These are phyloP conservation scores for Vitis rupestris DNA, from an alignment of 164 flowering plant species.

Conservation along the genomic window DNA sequence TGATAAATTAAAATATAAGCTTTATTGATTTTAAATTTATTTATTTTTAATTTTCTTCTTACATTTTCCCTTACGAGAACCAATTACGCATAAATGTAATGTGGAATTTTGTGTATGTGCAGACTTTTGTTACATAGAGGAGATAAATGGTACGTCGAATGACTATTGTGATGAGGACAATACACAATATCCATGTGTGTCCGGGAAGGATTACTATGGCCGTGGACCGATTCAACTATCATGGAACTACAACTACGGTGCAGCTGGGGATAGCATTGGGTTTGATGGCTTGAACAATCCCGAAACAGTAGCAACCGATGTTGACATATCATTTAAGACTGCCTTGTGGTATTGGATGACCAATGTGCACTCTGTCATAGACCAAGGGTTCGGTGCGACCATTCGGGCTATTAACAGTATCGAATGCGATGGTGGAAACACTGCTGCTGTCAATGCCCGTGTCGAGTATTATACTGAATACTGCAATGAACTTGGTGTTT, in stretches of 20 bases:
- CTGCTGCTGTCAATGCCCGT: constrained; percentile 5
- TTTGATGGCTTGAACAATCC: constrained; percentile 18
- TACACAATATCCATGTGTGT: constrained; percentile 12
- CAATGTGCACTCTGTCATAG: constrained; percentile 5
- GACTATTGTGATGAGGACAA: constrained; percentile 15
- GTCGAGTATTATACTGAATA: constrained; percentile 13
- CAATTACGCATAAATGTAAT: too few species aligned
- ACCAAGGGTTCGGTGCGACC: constrained; percentile 17
- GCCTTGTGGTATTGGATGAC: constrained; percentile 25
- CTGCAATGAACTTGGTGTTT: constrained; percentile 15
- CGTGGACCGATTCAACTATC: constrained; percentile 13
- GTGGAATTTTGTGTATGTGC: neutral
- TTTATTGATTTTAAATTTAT: too few species aligned
- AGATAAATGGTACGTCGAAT: constrained; percentile 9
- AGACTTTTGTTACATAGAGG: constrained; percentile 14
- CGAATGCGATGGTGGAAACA: constrained; percentile 13
- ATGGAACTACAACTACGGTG: constrained; percentile 25
- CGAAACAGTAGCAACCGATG: constrained; percentile 14
- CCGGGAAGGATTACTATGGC: constrained; percentile 8
- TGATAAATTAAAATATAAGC: too few species aligned
- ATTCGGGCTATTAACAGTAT: constrained; percentile 13
- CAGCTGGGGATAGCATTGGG: constrained; percentile 15
- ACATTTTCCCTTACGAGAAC: too few species aligned
- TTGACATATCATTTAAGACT: constrained; percentile 12
- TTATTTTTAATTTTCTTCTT: too few species aligned